Base-by-base conservation (phyloP, 2,329 filamentous ascomycete genomes). In the Phoma sp. region DNA sequence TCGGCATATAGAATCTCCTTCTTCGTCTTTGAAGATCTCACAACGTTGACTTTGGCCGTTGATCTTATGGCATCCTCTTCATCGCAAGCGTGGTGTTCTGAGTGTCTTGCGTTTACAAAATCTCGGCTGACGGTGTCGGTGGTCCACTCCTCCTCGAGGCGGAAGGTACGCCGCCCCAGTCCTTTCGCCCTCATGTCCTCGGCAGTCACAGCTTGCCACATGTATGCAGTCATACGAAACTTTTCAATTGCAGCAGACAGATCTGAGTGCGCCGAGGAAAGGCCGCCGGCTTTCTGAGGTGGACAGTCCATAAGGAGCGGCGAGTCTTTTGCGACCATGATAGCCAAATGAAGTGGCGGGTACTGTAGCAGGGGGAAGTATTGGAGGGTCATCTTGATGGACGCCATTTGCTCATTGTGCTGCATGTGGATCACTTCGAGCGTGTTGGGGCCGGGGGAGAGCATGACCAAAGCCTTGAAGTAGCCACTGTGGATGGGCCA, bases 131-230 rank as follows among this genome's bases (percentile, higher is more conserved):
- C 47, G 3, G 68, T 71, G 31, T 71, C 67, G 12, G 43, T 41
- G 0, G 53, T 57, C 68, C 65, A 72, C 43, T 72, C 68, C 38
- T 73, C 70, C n/a, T 74, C 71, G 7, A 74, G 45, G 8, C 71
- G 55, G 45, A 74, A 72, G 1, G 65, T 58, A 10, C 69, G 64
- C 35, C 70, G 45, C 19, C 65, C 70, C 17, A 68, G 58, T 3
- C 65, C 65, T 44, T 69, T 67, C 17, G 49, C 22, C 1, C 65
- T 62, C 59, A 72, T 49, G 35, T 72, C 69, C 52, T 73, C 70
- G 1, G 70, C 71, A n/a, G 68, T 72, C 59, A 70, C 60, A 13
- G 70, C 70, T 51, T 74, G 70, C 70, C 70, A 73, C 70, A 73
- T 73, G 55, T 71, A 72, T 2, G 71, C 70, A 6, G 70, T 65